Conservation (phyloP, 306 rosid genomes). For the Cercis canadensis region DNA sequence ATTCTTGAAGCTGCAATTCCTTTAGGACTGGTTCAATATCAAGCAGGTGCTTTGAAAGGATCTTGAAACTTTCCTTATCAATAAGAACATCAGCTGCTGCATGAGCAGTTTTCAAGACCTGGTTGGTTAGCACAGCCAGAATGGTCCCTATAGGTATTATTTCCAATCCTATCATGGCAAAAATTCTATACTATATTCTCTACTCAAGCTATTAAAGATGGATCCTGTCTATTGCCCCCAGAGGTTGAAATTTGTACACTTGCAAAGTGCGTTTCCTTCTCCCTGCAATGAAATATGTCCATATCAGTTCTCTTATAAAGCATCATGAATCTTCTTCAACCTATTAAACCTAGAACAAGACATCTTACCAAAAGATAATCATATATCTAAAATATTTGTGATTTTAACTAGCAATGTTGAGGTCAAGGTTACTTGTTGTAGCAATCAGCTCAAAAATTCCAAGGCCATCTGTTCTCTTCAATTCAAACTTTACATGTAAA, state of each 20-base stretch:
- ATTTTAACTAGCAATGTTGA: conserved; percentile 11
- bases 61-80: conserved; percentile 74
- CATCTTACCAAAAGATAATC: background rate
- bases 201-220: conserved; percentile 3
- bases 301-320: conserved; percentile 16
- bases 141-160: conserved; percentile 82
- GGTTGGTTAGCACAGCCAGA: conserved; percentile 69
- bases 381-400: background rate
- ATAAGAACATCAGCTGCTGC: conserved; percentile 75
- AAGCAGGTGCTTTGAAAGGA: conserved; percentile 65
- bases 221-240: conserved; percentile 21
- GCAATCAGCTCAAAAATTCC: conserved; percentile 5
- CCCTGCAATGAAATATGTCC: conserved; percentile 35
- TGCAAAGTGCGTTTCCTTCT: conserved; percentile 15
- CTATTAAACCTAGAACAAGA: conserved; percentile 13
- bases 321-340: background rate
- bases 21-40: conserved; percentile 74
- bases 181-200: conserved; percentile 28
- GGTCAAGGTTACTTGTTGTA: background rate
- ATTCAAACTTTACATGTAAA: background rate
- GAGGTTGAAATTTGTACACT: conserved; percentile 31
- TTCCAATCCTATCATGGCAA: conserved; percentile 57
- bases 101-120: conserved; percentile 70
- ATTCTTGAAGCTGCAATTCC: conserved; percentile 73
- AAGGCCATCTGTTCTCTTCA: background rate